Conservation (phyloP, 2,329 filamentous ascomycete genomes). For the Pestalotiopsis sp. region DNA sequence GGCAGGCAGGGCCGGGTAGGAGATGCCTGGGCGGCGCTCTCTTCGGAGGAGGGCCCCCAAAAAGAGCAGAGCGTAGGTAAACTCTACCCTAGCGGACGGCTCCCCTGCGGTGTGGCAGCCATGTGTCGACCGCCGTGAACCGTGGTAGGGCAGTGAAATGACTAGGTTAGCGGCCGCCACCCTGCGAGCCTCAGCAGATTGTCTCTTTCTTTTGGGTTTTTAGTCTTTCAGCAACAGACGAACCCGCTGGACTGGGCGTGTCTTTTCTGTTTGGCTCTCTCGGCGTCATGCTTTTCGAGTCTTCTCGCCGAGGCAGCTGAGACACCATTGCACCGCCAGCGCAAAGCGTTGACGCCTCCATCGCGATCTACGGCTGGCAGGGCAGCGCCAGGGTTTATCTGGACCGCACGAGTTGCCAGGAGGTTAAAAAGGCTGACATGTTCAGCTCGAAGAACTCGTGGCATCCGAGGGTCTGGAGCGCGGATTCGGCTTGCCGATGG, state of each 20-base stretch:
- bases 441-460: too few relatives aligned
- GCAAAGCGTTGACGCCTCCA: too few relatives aligned
- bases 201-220: background rate
- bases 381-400: too few relatives aligned
- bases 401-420: too few relatives aligned
- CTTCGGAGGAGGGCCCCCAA: background rate
- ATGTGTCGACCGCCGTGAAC: background rate
- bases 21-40: too few relatives aligned
- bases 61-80: background rate
- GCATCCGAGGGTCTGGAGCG: background rate
- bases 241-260: background rate
- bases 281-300: too few relatives aligned
- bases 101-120: background rate
- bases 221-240: background rate
- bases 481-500: background rate
- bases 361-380: too few relatives aligned
- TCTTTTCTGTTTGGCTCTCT: background rate
- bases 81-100: background rate
- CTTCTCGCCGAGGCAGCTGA: too few relatives aligned
- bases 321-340: too few relatives aligned
- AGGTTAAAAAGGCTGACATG: too few relatives aligned
- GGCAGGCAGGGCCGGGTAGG: too few relatives aligned
- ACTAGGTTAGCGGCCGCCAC: background rate
- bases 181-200: background rate
- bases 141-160: background rate